Conservation (phyloP, 192 early-diverging fungal genomes). For the Podila minutissima region DNA sequence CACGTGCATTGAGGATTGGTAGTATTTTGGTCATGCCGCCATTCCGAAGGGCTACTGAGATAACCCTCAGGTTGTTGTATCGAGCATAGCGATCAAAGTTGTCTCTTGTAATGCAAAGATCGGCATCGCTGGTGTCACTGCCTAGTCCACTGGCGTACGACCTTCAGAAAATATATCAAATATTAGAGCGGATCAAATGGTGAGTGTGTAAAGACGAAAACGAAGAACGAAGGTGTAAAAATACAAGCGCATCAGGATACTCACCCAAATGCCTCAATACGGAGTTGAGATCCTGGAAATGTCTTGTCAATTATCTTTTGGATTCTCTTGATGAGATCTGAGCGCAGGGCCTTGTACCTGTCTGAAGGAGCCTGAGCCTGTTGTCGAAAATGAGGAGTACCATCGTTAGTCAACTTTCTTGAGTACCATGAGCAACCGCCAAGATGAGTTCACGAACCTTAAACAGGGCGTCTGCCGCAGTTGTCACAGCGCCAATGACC, state of each 20-base stretch:
- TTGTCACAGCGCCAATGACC: not conserved
- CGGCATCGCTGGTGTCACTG: constrained; percentile 40
- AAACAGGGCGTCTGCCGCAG: not conserved
- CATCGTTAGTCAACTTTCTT: not conserved
- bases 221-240: not conserved
- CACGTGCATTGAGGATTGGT: constrained; percentile 31
- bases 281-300: constrained; percentile 7
- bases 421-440: no score
- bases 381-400: not conserved
- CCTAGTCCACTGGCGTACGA: constrained; percentile 43
- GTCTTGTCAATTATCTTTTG: constrained; percentile 16
- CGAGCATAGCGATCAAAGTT: constrained; percentile 4
- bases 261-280: constrained; percentile 40
- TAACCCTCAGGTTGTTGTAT: constrained; percentile 21
- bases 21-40: constrained; percentile 46
- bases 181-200: not conserved
- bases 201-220: not conserved
- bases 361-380: constrained; percentile 16
- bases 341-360: constrained; percentile 7
- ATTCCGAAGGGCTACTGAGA: constrained; percentile 22
- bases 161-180: not conserved
- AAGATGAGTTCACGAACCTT: not conserved
- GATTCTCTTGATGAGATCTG: constrained; percentile 11
- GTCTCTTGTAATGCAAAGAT: constrained; percentile 31
- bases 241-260: not conserved